A percentile compares a stretch with the other conserved stretches of the same genome.
These are phyloP conservation scores for Aspergillus egyptiacus DNA, from an alignment of 495 filamentous ascomycete species.

Conservation along the genomic window DNA sequence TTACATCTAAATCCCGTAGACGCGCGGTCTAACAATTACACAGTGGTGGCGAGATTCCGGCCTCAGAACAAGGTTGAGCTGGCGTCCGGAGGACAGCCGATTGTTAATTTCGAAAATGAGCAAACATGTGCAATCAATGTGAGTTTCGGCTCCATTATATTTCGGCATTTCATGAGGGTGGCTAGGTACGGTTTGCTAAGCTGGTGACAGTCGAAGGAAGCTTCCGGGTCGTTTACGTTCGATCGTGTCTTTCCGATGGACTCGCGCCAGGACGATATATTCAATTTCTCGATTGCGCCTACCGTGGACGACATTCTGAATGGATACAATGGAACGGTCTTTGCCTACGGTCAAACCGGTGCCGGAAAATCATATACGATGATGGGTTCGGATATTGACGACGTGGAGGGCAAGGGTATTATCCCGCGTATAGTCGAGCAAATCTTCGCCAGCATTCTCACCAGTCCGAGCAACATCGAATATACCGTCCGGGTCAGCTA, in stretches of 20 bases:
- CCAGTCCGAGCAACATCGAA: slow-evolving; percentile 88
- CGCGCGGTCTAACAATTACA: slow-evolving; percentile 6
- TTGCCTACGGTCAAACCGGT: slow-evolving; percentile 97
- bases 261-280: slow-evolving; percentile 82
- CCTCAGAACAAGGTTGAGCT: slow-evolving; percentile 94
- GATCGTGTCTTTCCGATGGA: slow-evolving; percentile 94
- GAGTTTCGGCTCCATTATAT: slow-evolving; percentile 38
- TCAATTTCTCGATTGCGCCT: slow-evolving; percentile 91
- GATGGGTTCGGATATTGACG: slow-evolving; percentile 97
- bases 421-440: slow-evolving; percentile 97
- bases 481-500: slow-evolving; percentile 97
- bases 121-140: slow-evolving; percentile 87
- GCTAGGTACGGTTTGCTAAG: too few relatives aligned
- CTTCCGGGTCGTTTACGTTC: slow-evolving; percentile 84
- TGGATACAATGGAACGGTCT: slow-evolving; percentile 98
- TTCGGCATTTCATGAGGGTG: too few relatives aligned
- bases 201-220: slow-evolving; percentile 65
- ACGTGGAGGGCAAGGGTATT: slow-evolving; percentile 81
- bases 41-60: slow-evolving; percentile 93
- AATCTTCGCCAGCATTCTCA: slow-evolving; percentile 90
- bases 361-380: slow-evolving; percentile 98
- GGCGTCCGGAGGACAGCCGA: slow-evolving; percentile 80
- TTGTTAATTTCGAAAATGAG: slow-evolving; percentile 80
- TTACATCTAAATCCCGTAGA: neutral
- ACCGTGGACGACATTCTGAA: slow-evolving; percentile 98